Evolutionary conservation across 2,329 filamentous ascomycete genomes (phyloP).

Genomic region (Shiraia bambusicola): DNA sequence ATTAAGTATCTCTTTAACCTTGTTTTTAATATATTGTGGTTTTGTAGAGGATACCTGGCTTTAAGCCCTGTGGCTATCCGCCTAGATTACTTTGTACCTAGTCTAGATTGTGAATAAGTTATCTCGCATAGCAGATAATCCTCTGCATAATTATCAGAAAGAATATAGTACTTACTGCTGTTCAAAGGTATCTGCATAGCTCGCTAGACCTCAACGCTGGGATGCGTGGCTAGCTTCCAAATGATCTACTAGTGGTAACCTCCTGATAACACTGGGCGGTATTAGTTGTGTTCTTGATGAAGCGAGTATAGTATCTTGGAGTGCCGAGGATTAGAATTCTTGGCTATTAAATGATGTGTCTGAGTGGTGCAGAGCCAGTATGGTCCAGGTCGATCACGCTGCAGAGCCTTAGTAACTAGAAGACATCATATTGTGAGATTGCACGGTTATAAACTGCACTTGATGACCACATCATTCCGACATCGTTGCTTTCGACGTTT

Average conservation of each 20-base stretch:
- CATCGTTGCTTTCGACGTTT: conserved; percentile 8
- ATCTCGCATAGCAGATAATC: conserved; percentile 10
- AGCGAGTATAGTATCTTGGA: conserved; percentile 10
- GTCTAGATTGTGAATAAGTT: conserved; percentile 1
- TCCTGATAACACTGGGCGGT: conserved; percentile 11
- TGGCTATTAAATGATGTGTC: conserved; percentile 13
- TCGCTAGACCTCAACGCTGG: conserved; percentile 6
- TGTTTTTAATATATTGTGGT: no score
- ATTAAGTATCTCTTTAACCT: no score
- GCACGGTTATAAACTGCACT: conserved; percentile 10
- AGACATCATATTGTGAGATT: conserved; percentile 9
- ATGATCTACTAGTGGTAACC: conserved; percentile 7
- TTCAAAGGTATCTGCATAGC: conserved; percentile 9
- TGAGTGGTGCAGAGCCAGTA: conserved; percentile 5
- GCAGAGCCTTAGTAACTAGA: conserved; percentile 4
- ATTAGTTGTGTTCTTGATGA: conserved; percentile 11
- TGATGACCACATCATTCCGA: conserved; percentile 16
- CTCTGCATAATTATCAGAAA: conserved; percentile 8
- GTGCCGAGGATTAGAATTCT: conserved; percentile 12
- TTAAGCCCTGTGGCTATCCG: conserved; percentile 8
- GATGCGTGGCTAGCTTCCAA: conserved; percentile 8
- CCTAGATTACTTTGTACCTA: conserved; percentile 6
- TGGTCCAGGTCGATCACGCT: conserved; percentile 7
- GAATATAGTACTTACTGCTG: conserved; percentile 8
- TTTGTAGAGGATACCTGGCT: conserved; percentile 13